Evolutionary conservation across 2,329 filamentous ascomycete species (phyloP).

Genomic region (Cladobotryum mycophilum): DNA sequence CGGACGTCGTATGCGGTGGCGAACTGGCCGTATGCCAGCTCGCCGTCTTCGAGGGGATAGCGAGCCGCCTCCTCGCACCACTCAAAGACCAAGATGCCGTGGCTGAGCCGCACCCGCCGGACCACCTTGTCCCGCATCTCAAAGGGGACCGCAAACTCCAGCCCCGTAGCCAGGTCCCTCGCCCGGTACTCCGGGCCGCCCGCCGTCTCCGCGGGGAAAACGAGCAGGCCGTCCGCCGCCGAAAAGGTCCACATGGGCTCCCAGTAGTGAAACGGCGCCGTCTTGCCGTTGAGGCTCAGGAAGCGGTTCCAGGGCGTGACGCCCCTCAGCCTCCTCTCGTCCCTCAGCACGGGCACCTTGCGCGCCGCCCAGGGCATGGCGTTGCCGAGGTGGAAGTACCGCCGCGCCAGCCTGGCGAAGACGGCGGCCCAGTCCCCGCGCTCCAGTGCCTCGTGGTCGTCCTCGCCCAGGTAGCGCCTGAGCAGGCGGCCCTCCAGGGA

Average conservation of each 20-base stretch:
- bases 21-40: constrained; percentile 51
- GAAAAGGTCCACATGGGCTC: constrained; percentile 51
- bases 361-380: constrained; percentile 37
- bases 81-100: constrained; percentile 54
- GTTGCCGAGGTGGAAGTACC: constrained; percentile 47
- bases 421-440: constrained; percentile 32
- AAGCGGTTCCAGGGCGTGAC: constrained; percentile 41
- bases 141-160: constrained; percentile 44
- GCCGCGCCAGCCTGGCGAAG: constrained; percentile 44
- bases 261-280: constrained; percentile 37
- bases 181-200: constrained; percentile 32
- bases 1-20: constrained; percentile 51
- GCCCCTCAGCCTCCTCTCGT: constrained; percentile 22
- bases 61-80: constrained; percentile 51
- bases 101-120: constrained; percentile 47
- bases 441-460: constrained; percentile 10
- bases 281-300: constrained; percentile 35
- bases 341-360: constrained; percentile 16
- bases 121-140: constrained; percentile 42
- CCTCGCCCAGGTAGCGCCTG: constrained; percentile 12
- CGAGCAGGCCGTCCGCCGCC: constrained; percentile 45
- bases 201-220: constrained; percentile 37
- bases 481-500: constrained; percentile 46
- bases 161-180: constrained; percentile 43
- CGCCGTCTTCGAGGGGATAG: constrained; percentile 44